These are phyloP conservation scores for Yamadazyma blattariae DNA, from an alignment of 1,139 yeast species.

Conservation along the genomic window DNA sequence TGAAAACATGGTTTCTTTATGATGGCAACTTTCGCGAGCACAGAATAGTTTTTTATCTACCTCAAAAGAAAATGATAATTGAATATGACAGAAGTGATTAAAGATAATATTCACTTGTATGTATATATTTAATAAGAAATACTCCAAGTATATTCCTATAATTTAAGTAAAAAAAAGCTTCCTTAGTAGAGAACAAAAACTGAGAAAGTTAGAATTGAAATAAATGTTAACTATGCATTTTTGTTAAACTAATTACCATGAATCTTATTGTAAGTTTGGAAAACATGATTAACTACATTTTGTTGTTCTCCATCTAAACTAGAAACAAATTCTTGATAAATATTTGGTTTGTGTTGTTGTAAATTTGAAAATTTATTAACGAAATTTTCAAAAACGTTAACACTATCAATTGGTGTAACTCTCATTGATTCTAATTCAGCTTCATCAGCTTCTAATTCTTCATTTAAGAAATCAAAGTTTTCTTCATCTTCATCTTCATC, in stretches of 20 bases:
- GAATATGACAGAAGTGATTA: too few relatives aligned
- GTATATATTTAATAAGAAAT: too few relatives aligned
- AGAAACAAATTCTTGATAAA: constrained; percentile 38
- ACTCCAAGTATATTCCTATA: too few relatives aligned
- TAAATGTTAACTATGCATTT: too few relatives aligned
- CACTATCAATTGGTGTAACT: constrained; percentile 48
- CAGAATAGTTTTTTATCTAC: too few relatives aligned
- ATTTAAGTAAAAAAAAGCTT: too few relatives aligned
- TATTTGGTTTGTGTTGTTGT: constrained; percentile 32
- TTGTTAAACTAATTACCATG: constrained; percentile 1
- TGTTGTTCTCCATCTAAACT: constrained; percentile 35
- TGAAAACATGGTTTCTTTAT: constrained; percentile 32
- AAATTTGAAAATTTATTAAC: constrained; percentile 26
- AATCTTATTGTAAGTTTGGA: constrained; percentile 16
- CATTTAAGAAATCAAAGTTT: constrained; percentile 29
- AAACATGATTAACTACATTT: constrained; percentile 29
- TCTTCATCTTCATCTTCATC: constrained; percentile 30
- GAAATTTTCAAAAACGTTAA: constrained; percentile 48
- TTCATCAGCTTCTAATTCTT: constrained; percentile 46
- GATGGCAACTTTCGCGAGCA: constrained; percentile 1
- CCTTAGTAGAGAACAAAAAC: too few relatives aligned
- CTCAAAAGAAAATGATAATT: too few relatives aligned
- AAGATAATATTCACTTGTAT: too few relatives aligned
- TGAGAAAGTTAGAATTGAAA: too few relatives aligned
- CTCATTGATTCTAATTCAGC: constrained; percentile 55